Conservation (phyloP, 805 yeast species). For the Starmerella potacharoeniae region DNA sequence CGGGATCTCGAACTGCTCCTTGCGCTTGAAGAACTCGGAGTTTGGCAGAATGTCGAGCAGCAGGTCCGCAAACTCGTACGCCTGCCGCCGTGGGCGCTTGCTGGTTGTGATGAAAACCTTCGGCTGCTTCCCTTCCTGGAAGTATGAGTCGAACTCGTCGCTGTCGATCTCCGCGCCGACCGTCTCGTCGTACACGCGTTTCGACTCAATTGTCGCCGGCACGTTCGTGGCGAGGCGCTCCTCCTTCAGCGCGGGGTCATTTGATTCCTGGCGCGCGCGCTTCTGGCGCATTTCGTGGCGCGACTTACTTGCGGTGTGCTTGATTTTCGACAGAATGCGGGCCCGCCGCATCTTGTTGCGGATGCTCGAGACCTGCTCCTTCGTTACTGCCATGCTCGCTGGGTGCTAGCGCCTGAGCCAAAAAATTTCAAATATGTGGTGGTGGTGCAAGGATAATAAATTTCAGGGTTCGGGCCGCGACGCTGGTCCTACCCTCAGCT, state of each 20-base stretch:
- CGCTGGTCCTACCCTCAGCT: background rate
- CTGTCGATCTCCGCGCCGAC: slow-evolving; percentile 38
- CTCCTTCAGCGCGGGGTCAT: slow-evolving; percentile 69
- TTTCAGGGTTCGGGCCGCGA: slow-evolving; percentile 1
- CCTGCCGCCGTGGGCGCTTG: slow-evolving; percentile 71
- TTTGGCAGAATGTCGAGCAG: slow-evolving; percentile 77
- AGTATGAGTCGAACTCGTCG: slow-evolving; percentile 48
- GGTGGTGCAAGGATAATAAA: background rate
- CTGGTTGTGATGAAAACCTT: slow-evolving; percentile 85
- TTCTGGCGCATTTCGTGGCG: slow-evolving; percentile 68
- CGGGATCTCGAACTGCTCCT: slow-evolving; percentile 68
- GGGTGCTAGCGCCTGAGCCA: background rate
- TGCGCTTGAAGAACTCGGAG: slow-evolving; percentile 76
- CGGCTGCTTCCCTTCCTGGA: slow-evolving; percentile 49
- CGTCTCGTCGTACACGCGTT: slow-evolving; percentile 80
- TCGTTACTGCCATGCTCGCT: slow-evolving; percentile 20
- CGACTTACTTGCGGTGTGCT: slow-evolving; percentile 62
- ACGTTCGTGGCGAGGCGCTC: slow-evolving; percentile 68
- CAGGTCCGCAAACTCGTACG: slow-evolving; percentile 81
- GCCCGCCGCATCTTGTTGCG: slow-evolving; percentile 74
- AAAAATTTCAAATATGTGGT: background rate
- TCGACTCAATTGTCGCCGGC: slow-evolving; percentile 72
- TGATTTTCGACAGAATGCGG: slow-evolving; percentile 58
- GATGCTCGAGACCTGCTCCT: slow-evolving; percentile 33
- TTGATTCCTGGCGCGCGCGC: slow-evolving; percentile 77